These are phyloP conservation scores for Catharanthus roseus DNA, from an alignment of 257 asterid species.

Conservation along the genomic window DNA sequence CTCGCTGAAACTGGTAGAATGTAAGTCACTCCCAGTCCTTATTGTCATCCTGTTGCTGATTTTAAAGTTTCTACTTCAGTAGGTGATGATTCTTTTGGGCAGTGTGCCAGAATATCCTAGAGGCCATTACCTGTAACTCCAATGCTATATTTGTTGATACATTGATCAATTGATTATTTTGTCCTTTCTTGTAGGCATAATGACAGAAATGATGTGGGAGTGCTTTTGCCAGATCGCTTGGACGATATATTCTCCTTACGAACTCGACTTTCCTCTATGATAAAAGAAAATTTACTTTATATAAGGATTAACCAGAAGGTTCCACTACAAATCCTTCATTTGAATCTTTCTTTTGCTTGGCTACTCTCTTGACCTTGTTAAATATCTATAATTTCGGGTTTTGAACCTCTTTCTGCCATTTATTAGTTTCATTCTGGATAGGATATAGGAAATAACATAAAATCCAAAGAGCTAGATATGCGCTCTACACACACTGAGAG, in stretches of 20 bases:
- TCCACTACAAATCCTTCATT: background rate
- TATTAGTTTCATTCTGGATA: background rate
- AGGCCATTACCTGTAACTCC: background rate
- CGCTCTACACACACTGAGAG: background rate
- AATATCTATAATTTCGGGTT: background rate
- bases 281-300: constrained; percentile 37
- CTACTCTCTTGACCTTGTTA: background rate
- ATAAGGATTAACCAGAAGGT: constrained; percentile 69
- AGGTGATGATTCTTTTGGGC: background rate
- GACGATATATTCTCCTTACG: constrained; percentile 50
- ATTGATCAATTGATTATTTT: constrained; percentile 23
- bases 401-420: background rate
- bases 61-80: background rate
- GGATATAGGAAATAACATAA: background rate
- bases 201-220: constrained; percentile 38
- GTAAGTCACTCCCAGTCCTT: background rate
- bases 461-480: background rate
- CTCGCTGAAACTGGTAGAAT: background rate
- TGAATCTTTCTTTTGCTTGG: constrained; percentile 1
- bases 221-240: constrained; percentile 28
- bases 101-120: background rate
- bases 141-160: constrained; percentile 1
- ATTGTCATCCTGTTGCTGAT: background rate
- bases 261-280: constrained; percentile 41
- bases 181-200: constrained; percentile 51